Evolutionary conservation across 2,329 filamentous ascomycete species (phyloP).

Genomic region (Lanzia echinophila): DNA sequence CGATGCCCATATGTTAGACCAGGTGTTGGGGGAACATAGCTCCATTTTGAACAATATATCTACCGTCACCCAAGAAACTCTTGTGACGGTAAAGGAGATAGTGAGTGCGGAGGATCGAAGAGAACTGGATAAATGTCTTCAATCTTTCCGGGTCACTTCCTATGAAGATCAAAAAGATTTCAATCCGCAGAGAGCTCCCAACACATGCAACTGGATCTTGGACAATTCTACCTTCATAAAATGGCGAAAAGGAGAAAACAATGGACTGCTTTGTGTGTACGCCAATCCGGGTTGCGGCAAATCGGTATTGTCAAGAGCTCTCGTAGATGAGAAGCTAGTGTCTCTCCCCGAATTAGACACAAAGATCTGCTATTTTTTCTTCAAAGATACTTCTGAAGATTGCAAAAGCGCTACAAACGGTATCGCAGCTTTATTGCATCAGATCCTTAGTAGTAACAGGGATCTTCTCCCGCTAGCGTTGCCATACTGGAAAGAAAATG

Average conservation of each 20-base stretch:
- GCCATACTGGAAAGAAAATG: background rate
- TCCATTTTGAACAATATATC: no score
- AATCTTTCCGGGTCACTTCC: background rate
- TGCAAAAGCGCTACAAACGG: background rate
- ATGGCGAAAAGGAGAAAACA: background rate
- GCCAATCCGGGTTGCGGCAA: slow-evolving; percentile 4
- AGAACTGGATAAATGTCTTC: background rate
- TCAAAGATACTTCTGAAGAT: background rate
- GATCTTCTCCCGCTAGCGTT: background rate
- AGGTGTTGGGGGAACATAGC: no score
- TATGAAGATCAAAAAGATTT: background rate
- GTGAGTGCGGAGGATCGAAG: background rate
- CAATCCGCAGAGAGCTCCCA: background rate
- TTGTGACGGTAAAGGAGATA: background rate
- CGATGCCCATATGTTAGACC: no score
- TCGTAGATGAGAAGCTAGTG: background rate
- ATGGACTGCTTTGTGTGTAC: background rate
- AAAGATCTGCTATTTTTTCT: background rate
- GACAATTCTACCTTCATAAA: background rate
- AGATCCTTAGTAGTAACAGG: background rate
- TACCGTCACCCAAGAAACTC: no score
- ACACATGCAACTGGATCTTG: background rate
- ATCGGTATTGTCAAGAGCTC: background rate
- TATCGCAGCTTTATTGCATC: background rate
- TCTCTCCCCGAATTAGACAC: background rate